Conservation (phyloP, 306 rosid species). For the Hippophae rhamnoides region DNA sequence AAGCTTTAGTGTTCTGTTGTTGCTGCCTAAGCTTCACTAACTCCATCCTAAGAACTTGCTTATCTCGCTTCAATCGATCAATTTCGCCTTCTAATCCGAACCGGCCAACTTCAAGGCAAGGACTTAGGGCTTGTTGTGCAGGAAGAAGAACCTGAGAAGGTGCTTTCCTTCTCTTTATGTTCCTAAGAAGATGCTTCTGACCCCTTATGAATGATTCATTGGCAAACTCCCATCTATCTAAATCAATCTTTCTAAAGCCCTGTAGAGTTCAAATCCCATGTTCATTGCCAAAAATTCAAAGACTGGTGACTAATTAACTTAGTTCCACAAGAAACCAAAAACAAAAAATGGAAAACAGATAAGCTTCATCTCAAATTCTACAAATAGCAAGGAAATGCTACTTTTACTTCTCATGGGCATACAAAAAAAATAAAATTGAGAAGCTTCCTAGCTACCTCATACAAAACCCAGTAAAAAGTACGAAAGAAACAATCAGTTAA, state of each 20-base stretch:
- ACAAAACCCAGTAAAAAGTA: background rate
- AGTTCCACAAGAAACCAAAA: background rate
- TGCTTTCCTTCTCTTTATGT: constrained; percentile 53
- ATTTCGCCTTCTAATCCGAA: constrained; percentile 48
- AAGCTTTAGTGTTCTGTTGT: constrained; percentile 49
- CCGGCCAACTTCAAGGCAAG: constrained; percentile 36
- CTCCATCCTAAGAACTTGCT: constrained; percentile 53
- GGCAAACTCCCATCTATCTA: constrained; percentile 82
- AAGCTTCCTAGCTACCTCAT: background rate
- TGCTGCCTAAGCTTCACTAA: constrained; percentile 65
- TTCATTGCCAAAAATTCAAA: background rate
- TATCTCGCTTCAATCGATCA: constrained; percentile 49
- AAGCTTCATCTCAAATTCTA: constrained; percentile 1
- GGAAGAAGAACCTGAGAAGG: constrained; percentile 33
- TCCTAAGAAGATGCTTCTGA: constrained; percentile 53
- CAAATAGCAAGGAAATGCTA: background rate
- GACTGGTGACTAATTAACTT: background rate
- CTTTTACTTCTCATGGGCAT: background rate
- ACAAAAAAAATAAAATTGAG: background rate
- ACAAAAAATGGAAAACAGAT: background rate
- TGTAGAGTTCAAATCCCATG: constrained; percentile 24
- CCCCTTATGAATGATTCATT: constrained; percentile 66
- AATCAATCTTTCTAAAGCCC: constrained; percentile 83
- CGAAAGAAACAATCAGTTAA: background rate
- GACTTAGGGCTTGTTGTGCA: constrained; percentile 35